A percentile compares a stretch with the other conserved stretches of the same genome.
These are phyloP conservation scores for Chamaecyparis obtusa DNA, from an alignment of 75 land plant species.

Conservation along the genomic window DNA sequence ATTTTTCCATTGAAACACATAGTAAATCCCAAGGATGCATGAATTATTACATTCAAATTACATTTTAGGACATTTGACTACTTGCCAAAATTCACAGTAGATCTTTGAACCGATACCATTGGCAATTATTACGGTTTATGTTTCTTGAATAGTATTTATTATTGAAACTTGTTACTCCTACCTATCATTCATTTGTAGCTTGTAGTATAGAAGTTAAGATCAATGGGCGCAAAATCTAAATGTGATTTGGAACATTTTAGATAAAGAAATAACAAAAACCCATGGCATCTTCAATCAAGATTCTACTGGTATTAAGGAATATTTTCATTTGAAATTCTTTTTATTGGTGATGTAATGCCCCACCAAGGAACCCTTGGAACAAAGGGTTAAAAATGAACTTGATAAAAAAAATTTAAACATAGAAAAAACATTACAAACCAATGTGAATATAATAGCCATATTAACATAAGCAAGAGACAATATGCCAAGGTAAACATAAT, in stretches of 20 bases:
- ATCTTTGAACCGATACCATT: not conserved
- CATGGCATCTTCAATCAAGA: slow-evolving; percentile 3
- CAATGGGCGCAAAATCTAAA: not conserved
- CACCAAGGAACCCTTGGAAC: too few relatives aligned
- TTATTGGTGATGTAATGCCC: too few relatives aligned
- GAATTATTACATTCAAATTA: not conserved
- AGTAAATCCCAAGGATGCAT: not conserved
- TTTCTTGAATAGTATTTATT: not conserved
- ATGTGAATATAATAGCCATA: too few relatives aligned
- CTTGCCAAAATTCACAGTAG: not conserved
- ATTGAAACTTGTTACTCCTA: not conserved
- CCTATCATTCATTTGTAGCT: not conserved
- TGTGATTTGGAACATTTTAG: not conserved
- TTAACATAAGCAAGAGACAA: too few relatives aligned
- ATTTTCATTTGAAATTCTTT: not conserved
- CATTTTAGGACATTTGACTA: not conserved
- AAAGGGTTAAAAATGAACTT: too few relatives aligned
- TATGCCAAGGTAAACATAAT: too few relatives aligned
- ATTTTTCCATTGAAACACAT: too few relatives aligned
- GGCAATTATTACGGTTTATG: not conserved
- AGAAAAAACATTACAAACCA: too few relatives aligned
- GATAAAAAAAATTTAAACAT: too few relatives aligned
- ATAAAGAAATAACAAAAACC: not conserved
- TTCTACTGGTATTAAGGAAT: not conserved
- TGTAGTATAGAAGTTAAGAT: not conserved